Percentiles rank a stretch among this genome's conserved stretches.
Conservation (phyloP, 352 stramenopile species). For the Pythium apleroticum region DNA sequence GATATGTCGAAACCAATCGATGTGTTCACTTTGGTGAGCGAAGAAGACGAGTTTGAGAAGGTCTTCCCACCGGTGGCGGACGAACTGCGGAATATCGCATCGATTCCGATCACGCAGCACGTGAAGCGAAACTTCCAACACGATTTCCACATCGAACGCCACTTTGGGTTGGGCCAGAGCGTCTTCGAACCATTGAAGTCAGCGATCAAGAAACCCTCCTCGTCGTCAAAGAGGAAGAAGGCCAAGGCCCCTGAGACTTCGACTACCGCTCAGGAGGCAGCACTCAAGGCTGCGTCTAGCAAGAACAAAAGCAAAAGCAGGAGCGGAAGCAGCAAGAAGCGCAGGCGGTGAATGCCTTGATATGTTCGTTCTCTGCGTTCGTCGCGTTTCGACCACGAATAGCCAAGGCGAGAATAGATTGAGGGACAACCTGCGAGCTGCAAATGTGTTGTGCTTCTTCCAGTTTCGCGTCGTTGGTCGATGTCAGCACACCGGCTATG, state of each 20-base stretch:
- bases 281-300: neutral
- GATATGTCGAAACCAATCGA: slow-evolving; percentile 32
- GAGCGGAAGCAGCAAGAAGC: slow-evolving; percentile 47
- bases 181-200: slow-evolving; percentile 69
- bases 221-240: slow-evolving; percentile 30
- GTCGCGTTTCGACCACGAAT: neutral
- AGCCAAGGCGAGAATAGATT: slow-evolving; percentile 2
- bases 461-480: neutral
- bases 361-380: neutral
- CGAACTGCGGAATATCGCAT: slow-evolving; percentile 46
- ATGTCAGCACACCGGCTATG: neutral
- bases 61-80: slow-evolving; percentile 28
- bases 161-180: slow-evolving; percentile 70
- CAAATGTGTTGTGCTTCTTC: neutral
- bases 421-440: neutral
- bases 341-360: slow-evolving; percentile 27
- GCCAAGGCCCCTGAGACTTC: slow-evolving; percentile 15
- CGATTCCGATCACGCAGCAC: slow-evolving; percentile 61
- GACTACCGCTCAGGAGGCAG: neutral
- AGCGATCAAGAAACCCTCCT: slow-evolving; percentile 39
- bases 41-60: slow-evolving; percentile 21
- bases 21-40: slow-evolving; percentile 39
- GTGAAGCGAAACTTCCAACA: slow-evolving; percentile 52
- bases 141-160: slow-evolving; percentile 62
- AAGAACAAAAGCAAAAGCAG: slow-evolving; percentile 32